Percentiles rank a stretch among this genome's conserved stretches.
These are phyloP conservation scores for Penicillium coprophilum DNA, from an alignment of 495 filamentous ascomycete genomes.

Conservation along the genomic window DNA sequence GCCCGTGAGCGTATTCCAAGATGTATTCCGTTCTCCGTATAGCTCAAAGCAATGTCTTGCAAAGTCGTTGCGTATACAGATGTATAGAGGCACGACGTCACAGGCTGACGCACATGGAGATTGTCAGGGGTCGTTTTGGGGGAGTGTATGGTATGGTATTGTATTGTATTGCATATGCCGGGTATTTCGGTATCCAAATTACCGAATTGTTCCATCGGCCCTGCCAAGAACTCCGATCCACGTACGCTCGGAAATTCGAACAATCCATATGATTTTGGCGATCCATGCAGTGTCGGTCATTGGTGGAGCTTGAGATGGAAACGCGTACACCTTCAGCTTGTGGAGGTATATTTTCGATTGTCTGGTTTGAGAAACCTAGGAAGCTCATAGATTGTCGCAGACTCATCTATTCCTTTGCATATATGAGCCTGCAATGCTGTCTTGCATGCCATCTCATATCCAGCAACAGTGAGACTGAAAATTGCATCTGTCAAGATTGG, in stretches of 20 bases:
- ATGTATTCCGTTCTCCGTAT: background rate
- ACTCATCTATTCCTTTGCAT: background rate
- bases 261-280: conserved; percentile 1
- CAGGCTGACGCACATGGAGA: conserved; percentile 30
- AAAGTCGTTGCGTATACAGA: conserved; percentile 5
- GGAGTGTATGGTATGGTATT: conserved; percentile 2
- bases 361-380: background rate
- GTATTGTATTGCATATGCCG: background rate
- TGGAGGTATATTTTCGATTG: conserved; percentile 15
- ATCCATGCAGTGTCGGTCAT: conserved; percentile 27
- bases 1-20: background rate
- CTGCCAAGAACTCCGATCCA: conserved; percentile 21
- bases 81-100: conserved; percentile 27
- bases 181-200: background rate
- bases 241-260: conserved; percentile 3
- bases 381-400: background rate
- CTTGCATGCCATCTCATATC: background rate
- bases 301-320: conserved; percentile 21
- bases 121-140: conserved; percentile 29
- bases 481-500: background rate
- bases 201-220: background rate
- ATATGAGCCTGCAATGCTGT: background rate
- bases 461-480: background rate
- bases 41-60: too few species aligned
- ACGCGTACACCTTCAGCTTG: conserved; percentile 23